Conservation (phyloP, 1,284 basidiomycete genomes). For the Irpex sp. region DNA sequence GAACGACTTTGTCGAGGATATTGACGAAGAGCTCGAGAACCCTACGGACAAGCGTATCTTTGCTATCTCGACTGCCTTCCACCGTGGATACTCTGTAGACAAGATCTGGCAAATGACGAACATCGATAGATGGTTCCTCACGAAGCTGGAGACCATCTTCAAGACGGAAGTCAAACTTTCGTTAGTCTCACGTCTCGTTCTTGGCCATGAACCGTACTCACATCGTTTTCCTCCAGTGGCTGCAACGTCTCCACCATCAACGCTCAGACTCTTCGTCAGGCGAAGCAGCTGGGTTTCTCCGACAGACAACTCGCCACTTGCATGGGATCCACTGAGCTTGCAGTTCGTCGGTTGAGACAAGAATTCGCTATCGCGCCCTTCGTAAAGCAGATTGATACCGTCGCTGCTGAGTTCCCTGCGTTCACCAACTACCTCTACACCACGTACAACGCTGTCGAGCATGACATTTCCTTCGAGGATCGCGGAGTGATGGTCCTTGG, state of each 20-base stretch:
- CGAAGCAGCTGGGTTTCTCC: slow-evolving; percentile 96
- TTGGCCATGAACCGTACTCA: not conserved
- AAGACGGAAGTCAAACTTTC: slow-evolving; percentile 74
- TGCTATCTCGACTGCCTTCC: slow-evolving; percentile 86
- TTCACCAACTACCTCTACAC: slow-evolving; percentile 99
- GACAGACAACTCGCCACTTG: slow-evolving; percentile 85
- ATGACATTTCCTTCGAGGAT: slow-evolving; percentile 89
- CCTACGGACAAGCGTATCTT: slow-evolving; percentile 93
- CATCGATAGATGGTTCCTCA: slow-evolving; percentile 98
- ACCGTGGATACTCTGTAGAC: slow-evolving; percentile 89
- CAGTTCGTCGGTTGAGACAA: slow-evolving; percentile 82
- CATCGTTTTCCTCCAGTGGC: slow-evolving; percentile 36
- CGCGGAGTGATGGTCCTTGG: slow-evolving; percentile 96
- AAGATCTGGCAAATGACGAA: slow-evolving; percentile 97
- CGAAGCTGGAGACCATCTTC: slow-evolving; percentile 80
- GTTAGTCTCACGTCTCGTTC: slow-evolving; percentile 44
- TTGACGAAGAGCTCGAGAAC: slow-evolving; percentile 85
- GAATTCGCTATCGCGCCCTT: slow-evolving; percentile 85
- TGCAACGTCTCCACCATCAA: slow-evolving; percentile 71
- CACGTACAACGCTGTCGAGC: slow-evolving; percentile 93
- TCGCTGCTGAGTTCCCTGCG: slow-evolving; percentile 98
- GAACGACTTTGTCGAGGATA: slow-evolving; percentile 82
- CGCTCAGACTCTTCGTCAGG: slow-evolving; percentile 67
- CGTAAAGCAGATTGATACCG: slow-evolving; percentile 99
- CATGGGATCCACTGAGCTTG: slow-evolving; percentile 85